Base-by-base conservation (phyloP, 495 filamentous ascomycete genomes). In the Podospora pseudopauciseta region DNA sequence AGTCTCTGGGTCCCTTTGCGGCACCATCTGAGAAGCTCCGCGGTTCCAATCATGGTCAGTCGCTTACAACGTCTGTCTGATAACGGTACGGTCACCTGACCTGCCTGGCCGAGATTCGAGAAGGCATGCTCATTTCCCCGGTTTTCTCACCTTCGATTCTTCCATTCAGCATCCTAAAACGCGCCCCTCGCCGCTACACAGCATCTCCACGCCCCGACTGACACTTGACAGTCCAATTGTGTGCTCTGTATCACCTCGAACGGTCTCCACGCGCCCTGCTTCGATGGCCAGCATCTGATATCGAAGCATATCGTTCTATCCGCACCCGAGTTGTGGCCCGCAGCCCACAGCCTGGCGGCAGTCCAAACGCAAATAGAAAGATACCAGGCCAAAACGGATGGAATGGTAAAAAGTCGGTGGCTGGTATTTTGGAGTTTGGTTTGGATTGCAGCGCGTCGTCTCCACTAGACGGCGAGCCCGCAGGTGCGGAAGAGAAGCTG, bases 341-440 rank as follows among this genome's bases (percentile, higher is more conserved):
- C 30, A 32, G 7, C 30, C 30, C 4, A 4, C 30, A 7, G 3
- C 30, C 16, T n/a, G 28, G 61, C 61, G 30, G 61, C 61, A 39
- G 30, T 49, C 61, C n/a, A 58, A 58, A 58, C 55, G 55, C 15
- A 16, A 34, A 44, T 55, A 64, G 18, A 60, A 68, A 55, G 32
- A 60, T 1, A 23, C 23, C 23, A 23, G 23, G 23, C 57, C 68
- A 77, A 77, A 76, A 72, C 69, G 67, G 75, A 74, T 75, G 76
- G 76, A 72, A 76, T 74, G 76, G 67, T 64, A 32, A 63, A 23
- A 28, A 63, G n/a, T 39, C 30, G 28, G 55, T 58, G 55, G 55
- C 55, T 58, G 55, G 55, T 58, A 26, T 58, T 58, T 58, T 58
- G 55, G 55, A 20, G 55, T 58, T 58, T 58, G 55, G 55, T 58